Base-by-base conservation (phyloP, 2,329 filamentous ascomycete species). In the Aspergillus ibericus region DNA sequence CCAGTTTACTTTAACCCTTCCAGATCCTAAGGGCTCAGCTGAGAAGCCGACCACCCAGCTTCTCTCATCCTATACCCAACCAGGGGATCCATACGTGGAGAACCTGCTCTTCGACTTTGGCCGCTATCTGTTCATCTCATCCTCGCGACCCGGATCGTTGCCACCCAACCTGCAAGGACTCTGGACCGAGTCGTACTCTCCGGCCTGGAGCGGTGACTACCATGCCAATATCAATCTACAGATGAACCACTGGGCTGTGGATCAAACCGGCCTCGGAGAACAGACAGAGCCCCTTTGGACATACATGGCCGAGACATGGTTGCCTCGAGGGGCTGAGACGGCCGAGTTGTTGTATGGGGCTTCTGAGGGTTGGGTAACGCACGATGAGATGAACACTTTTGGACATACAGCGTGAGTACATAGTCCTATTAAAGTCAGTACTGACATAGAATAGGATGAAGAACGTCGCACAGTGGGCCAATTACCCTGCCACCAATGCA, bases 161-260 rank as follows among this genome's bases (percentile, higher is more conserved):
- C 84, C 84, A 0, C 76, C 83, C 0, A 86, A 86, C 56, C 75
- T 87, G 0, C 82, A 84, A 65, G 84, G 84, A 0, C 76, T 77
- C 16, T 87, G 84, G 85, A 80, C 78, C 4, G 77, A 82, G 46
- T 68, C 75, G 0, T 66, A 81, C 2, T 63, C 63, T 0, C 73
- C 78, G 4, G 77, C 79, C 0, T 85, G 84, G 84, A 77, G 78
- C 12, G 79, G 75, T 2, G 83, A 86, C 63, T 86, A 85, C 56
- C 83, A 85, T 53, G 75, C 79, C 38, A 83, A 86, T 60, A 85
- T 87, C 64, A 86, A 86, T 57, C 57, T 86, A 0, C 82, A 87
- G 62, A 86, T 86, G 84, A 86, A 86, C 59, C 80, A 86, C 63
- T 87, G 84, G 84, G 75, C 71, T 0, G 78, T 78, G 0, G 82